Percentiles rank a stretch among this genome's conserved stretches.
Conservation (phyloP, 2,329 filamentous ascomycete species). For the Fulvia fulva region DNA sequence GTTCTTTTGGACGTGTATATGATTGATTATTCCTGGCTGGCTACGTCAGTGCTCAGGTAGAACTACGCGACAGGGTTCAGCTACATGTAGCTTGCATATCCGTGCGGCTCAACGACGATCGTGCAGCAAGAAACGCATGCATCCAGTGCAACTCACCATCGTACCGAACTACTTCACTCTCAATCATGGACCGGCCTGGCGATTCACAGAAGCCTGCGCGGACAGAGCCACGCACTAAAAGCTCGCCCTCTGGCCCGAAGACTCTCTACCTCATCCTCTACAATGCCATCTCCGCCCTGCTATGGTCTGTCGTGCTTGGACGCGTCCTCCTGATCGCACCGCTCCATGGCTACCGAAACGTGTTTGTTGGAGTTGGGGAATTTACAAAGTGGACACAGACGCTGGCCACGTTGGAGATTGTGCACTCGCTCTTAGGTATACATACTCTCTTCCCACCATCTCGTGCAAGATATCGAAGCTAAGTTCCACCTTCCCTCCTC, state of each 20-base stretch:
- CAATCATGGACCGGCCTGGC: slow-evolving; percentile 26
- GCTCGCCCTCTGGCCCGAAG: slow-evolving; percentile 28
- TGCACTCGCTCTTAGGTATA: slow-evolving; percentile 73
- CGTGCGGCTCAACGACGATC: neutral
- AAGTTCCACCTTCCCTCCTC: neutral
- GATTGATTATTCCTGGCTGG: neutral
- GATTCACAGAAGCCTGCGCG: slow-evolving; percentile 24
- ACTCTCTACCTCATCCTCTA: slow-evolving; percentile 72
- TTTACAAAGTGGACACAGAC: slow-evolving; percentile 81
- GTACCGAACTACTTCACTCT: neutral
- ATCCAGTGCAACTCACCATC: neutral
- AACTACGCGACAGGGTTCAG: neutral
- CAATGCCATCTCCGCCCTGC: slow-evolving; percentile 70
- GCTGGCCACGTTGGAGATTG: slow-evolving; percentile 73
- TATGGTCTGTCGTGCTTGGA: slow-evolving; percentile 75
- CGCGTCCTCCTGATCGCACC: slow-evolving; percentile 58
- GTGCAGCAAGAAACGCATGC: neutral
- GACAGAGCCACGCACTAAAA: slow-evolving; percentile 6
- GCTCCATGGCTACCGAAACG: slow-evolving; percentile 46
- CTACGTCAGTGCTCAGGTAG: neutral
- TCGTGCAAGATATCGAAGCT: neutral
- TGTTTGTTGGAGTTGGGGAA: slow-evolving; percentile 60
- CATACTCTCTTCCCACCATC: neutral
- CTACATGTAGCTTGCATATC: neutral
- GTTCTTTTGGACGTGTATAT: too few relatives aligned